Evolutionary conservation across 371 early-diverging fungal genomes (phyloP), one percentile per base, ranked within the genome.

Genomic region (Blakeslea trispora): DNA sequence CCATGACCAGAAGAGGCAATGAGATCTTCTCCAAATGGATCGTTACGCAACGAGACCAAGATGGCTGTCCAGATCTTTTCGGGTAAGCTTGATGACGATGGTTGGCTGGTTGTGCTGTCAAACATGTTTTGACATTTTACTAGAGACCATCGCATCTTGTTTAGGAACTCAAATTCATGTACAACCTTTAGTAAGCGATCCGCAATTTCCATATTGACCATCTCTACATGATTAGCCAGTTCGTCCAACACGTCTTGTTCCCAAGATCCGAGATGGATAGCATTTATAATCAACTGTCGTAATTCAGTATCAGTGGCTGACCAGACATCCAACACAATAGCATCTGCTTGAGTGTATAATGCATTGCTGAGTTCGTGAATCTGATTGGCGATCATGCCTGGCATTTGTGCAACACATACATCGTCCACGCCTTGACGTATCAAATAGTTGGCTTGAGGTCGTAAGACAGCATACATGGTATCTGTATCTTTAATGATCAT

Each of bases 351-450:
- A 3, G 50, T 39, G 41, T 63, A 63, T 7, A 63, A 18, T 42
- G 39, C 32, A 44, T 50, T 58, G 43, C 55, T 63, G 32, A 58
- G 55, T 41, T 63, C 59, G 50, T 63, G 64, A 28, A 63, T 59
- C 17, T 63, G 55, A 54, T 58, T 63, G 41, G 64, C 64, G 50
- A 63, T 63, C 45, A 58, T 63, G 21, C 64, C 64, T 31, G 64
- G 64, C 64, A 63, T 63, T 50, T 63, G 64, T 58, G 55, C 64
- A 50, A 63, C 50, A 41, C 64, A 63, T 23, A 58, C 51, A 54
- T 58, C 59, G 49, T 41, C 18, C 14, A 17, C 21, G 5, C 43
- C 57, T 37, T 37, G 32, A 18, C 15, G 17, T 24, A 53, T 45
- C 28, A 61, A 17, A 17, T 63, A 28, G 28, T 7, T 45, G 21